A percentile compares a stretch with the other conserved stretches of the same genome.
These are phyloP conservation scores for Helicosporidium sp. DNA, from an alignment of 139 green algal genomes.

Conservation along the genomic window DNA sequence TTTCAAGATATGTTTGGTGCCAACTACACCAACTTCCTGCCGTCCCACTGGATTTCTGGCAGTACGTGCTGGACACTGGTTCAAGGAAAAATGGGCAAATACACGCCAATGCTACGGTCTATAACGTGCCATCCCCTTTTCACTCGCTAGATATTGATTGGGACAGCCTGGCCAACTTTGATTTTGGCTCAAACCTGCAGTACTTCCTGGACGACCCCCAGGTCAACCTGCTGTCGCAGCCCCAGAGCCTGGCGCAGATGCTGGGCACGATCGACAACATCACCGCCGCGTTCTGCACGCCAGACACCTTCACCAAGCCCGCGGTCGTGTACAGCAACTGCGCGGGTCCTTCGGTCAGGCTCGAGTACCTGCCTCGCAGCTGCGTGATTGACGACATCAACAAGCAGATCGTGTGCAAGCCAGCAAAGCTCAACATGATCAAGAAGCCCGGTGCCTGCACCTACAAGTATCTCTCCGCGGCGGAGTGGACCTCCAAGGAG, in stretches of 20 bases:
- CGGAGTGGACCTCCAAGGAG: slow-evolving; percentile 13
- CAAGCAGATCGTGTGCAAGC: slow-evolving; percentile 13
- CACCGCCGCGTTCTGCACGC: neutral
- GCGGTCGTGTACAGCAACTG: slow-evolving; percentile 8
- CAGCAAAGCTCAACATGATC: slow-evolving; percentile 15
- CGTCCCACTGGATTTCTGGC: neutral
- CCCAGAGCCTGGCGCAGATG: neutral
- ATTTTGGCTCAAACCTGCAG: slow-evolving; percentile 1
- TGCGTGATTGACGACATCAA: slow-evolving; percentile 7
- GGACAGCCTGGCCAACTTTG: slow-evolving; percentile 1
- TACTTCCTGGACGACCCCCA: neutral
- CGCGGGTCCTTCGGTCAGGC: slow-evolving; percentile 8
- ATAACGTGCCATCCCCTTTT: no score
- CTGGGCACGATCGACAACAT: neutral
- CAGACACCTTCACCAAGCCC: slow-evolving; percentile 2
- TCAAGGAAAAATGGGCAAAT: neutral
- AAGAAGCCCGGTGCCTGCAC: slow-evolving; percentile 16
- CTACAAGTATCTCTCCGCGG: slow-evolving; percentile 9
- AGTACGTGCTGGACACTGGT: neutral
- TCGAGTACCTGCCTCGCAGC: slow-evolving; percentile 9
- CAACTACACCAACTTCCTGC: neutral
- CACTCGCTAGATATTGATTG: no score
- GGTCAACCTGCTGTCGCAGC: neutral
- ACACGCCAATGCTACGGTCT: neutral
- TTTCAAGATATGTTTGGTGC: neutral